Base-by-base conservation (phyloP, 2,329 filamentous ascomycete species). In the Blastomyces percursus region DNA sequence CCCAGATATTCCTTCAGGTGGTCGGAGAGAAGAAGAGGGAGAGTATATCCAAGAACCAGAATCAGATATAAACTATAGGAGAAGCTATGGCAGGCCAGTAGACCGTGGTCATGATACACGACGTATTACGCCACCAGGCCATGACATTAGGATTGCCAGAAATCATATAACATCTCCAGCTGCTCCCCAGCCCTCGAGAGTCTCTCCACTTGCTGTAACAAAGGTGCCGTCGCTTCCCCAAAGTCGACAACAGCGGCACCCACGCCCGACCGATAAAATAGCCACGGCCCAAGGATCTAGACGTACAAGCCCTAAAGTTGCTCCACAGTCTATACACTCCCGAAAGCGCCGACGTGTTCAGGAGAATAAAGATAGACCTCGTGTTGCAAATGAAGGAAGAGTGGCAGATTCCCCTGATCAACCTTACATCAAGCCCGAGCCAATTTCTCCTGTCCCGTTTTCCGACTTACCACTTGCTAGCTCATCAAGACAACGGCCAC, bases 101-200 rank as follows among this genome's bases (percentile, higher is more conserved):
- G 69, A 77, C 70, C 71, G 72, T 73, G 67, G 71, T 70, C 70
- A 74, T 71, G 70, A 78, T 69, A 66, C 74, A 71, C 68, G 78
- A 73, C 67, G 76, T 70, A 50, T 60, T 67, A 30, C 63, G 44
- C 73, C 78, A 51, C 71, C 73, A 38, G 69, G 74, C 38, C 72
- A 75, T 61, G 75, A 83, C 60, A 82, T 87, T 65, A 85, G 86
- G 60, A 78, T 92, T 63, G 80, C 92, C 68, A 85, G 86, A 70
- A 86, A 86, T 68, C 87, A 91, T 71, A 86, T 92, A 69, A 83
- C 86, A 59, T 86, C 86, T 44, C 88, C 87, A 51, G 77, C 87
- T 70, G 89, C 89, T 60, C 89, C 90, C 32, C 89, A 90, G 70
- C 88, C 90, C 61, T 85, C 86, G 58, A 87, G 89, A 70, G 85